Percentiles rank a stretch among this genome's conserved stretches.
These are phyloP conservation scores for Bimuria novae-zelandiae DNA, from an alignment of 2,329 filamentous ascomycete species.

Conservation along the genomic window DNA sequence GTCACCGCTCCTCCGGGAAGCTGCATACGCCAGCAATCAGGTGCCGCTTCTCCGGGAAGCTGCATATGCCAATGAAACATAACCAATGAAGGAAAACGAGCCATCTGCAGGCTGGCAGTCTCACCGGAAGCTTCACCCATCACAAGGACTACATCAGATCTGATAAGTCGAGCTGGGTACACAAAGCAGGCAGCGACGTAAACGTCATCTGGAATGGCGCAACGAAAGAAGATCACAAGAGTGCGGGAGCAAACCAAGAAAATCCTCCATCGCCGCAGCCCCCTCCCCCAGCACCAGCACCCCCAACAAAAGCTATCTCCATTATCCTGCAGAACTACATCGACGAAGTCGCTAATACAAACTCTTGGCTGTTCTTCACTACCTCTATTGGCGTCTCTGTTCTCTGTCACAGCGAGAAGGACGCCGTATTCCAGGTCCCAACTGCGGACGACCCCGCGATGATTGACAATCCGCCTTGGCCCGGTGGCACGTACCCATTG, in stretches of 20 bases:
- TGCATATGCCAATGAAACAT: no score
- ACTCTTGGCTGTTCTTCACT: not conserved
- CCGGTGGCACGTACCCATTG: not conserved
- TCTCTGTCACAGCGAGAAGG: not conserved
- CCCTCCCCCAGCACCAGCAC: no score
- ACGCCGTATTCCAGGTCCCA: not conserved
- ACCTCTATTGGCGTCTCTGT: not conserved
- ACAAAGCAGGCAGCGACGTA: slow-evolving; percentile 5
- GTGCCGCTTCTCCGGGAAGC: no score
- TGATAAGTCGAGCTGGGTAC: slow-evolving; percentile 11
- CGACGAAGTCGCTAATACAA: not conserved
- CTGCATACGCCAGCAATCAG: no score
- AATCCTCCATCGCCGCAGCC: no score
- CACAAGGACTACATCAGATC: slow-evolving; percentile 9
- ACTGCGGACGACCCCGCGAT: not conserved
- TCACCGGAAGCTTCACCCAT: no score
- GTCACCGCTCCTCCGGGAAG: no score
- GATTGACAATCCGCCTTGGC: not conserved
- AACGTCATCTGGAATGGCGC: slow-evolving; percentile 18
- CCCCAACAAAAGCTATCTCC: not conserved
- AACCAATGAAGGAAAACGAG: no score
- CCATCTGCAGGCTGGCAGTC: no score
- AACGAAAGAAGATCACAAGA: slow-evolving; percentile 10
- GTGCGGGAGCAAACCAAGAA: slow-evolving; percentile 5
- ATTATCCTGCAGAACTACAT: not conserved